Evolutionary conservation across 768 basidiomycete species (phyloP), one percentile per base, ranked within the genome.

Genomic region (Hypsizygus marmoreus): DNA sequence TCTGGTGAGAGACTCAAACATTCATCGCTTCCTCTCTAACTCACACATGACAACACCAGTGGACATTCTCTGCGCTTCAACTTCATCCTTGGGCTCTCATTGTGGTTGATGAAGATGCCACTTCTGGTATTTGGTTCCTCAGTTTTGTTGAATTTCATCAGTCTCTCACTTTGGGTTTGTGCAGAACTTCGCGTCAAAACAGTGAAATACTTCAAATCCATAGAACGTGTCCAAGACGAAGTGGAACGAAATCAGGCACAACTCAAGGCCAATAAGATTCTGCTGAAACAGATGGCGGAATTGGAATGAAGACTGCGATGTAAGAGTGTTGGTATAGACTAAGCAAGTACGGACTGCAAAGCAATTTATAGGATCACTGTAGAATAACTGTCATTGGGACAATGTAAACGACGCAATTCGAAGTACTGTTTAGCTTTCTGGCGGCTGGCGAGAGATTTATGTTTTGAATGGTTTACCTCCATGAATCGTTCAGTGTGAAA

Each of bases 201-300:
- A 0, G 90, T 91, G 50, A 90, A 89, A 56, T 93, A 92, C 69
- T 93, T 93, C 73, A 91, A 90, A 61, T 90, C 88, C 1, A 91
- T 93, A 59, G 90, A 93, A 62, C 82, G 79, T 42, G 90, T 91
- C 16, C 90, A 91, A 58, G 85, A 87, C 30, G 85, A 92, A 60
- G 88, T 92, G 19, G 88, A 92, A 64, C 68, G 68, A 36, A 73
- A 69, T 35, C 83, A 82, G 47, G 74, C 63, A 2, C 74, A 77
- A 40, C 64, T 80, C 28, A 73, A 75, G 54, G 68, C 69, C 51
- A 72, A 60, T 61, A 77, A 57, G 35, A 68, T 57, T 31, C 64
- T 69, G 26, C 53, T 50, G 20, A 58, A 66, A 32, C 73, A 78
- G 45, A 67, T 76, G 35, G 72, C 71, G 3, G 73, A 71, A 45